These are phyloP conservation scores for Barnettozyma pratensis DNA, from an alignment of 805 yeast species.

Conservation along the genomic window DNA sequence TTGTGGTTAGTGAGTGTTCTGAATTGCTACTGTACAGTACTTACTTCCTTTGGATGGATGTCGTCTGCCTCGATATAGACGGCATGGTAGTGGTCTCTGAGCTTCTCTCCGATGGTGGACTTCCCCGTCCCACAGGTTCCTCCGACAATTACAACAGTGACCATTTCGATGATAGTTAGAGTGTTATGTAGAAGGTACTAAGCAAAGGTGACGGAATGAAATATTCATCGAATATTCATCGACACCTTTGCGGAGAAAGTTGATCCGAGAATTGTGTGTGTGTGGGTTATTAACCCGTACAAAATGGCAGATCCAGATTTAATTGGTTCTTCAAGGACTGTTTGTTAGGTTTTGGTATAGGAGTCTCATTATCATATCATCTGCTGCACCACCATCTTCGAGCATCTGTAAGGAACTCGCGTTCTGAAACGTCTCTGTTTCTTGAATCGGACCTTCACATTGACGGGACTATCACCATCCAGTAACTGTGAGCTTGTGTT, in stretches of 20 bases:
- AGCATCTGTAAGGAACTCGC: neutral
- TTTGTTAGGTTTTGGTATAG: too few relatives aligned
- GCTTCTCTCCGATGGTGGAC: slow-evolving; percentile 60
- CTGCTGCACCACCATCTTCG: neutral
- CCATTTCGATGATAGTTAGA: neutral
- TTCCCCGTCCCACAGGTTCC: slow-evolving; percentile 98
- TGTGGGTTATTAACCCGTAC: neutral
- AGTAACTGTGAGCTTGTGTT: neutral
- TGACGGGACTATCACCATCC: neutral
- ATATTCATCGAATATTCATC: neutral
- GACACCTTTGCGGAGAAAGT: neutral
- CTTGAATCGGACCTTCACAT: neutral
- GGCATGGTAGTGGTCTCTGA: slow-evolving; percentile 42
- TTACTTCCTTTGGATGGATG: slow-evolving; percentile 54
- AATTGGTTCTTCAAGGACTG: too few relatives aligned
- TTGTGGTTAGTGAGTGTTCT: too few relatives aligned
- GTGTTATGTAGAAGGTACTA: too few relatives aligned
- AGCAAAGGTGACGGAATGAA: too few relatives aligned
- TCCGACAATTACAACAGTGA: slow-evolving; percentile 60
- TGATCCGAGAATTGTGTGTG: too few relatives aligned
- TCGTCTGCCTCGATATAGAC: slow-evolving; percentile 82
- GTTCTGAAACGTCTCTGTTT: neutral
- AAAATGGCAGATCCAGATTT: neutral
- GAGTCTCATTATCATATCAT: neutral
- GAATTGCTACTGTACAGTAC: neutral